These are phyloP conservation scores for Trichosporon sp. DNA, from an alignment of 1,284 basidiomycete genomes.

Conservation along the genomic window DNA sequence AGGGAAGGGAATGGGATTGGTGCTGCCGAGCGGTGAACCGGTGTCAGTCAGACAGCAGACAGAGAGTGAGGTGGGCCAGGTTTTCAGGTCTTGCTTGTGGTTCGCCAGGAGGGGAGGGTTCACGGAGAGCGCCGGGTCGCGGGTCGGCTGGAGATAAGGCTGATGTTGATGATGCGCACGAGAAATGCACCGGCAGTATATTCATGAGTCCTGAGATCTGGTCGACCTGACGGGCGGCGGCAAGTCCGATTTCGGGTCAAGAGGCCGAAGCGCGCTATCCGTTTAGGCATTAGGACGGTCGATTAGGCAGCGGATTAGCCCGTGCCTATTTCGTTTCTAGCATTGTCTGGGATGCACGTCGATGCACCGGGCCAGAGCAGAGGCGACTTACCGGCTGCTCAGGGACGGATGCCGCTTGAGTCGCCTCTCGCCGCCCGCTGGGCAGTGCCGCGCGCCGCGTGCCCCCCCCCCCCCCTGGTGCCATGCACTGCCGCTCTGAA, in stretches of 20 bases:
- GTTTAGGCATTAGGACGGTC: not conserved
- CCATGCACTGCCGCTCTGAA: conserved; percentile 30
- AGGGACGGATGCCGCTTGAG: not conserved
- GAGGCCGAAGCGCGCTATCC: not conserved
- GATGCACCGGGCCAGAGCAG: not conserved
- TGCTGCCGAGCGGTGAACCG: too few species aligned
- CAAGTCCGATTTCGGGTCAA: conserved; percentile 9
- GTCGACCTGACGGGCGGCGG: not conserved
- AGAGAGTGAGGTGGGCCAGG: not conserved
- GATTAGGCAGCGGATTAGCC: not conserved
- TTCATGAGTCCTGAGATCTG: not conserved
- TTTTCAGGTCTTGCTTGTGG: not conserved
- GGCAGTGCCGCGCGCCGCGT: conserved; percentile 8
- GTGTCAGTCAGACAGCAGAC: too few species aligned
- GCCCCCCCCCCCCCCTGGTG: conserved; percentile 21
- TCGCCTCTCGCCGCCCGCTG: not conserved
- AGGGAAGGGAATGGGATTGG: not conserved
- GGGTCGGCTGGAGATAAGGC: conserved; percentile 9
- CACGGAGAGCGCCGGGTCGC: not conserved
- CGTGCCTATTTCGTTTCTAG: not conserved
- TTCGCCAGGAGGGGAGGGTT: not conserved
- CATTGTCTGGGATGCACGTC: too few species aligned
- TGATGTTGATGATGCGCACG: conserved; percentile 9
- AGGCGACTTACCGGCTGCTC: not conserved
- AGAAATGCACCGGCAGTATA: not conserved